Evolutionary conservation across 345 rosid genomes (phyloP).

Genomic region (Moricandia arvensis): DNA sequence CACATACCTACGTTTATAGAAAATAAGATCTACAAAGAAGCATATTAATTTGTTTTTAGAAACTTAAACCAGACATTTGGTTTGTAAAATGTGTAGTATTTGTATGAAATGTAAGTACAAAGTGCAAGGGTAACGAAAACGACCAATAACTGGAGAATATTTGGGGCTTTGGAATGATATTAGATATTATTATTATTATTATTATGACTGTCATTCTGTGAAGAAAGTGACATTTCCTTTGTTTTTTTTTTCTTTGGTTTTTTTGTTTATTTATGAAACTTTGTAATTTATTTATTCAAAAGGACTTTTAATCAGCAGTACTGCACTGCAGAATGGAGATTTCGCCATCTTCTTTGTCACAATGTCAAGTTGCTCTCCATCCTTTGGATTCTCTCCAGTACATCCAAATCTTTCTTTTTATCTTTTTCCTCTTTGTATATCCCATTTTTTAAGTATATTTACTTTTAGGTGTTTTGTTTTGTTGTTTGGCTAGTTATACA

Average conservation of each 20-base stretch:
- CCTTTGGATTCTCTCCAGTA: conserved; percentile 30
- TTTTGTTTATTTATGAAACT: neutral
- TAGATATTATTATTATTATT: conserved; percentile 7
- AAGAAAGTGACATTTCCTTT: conserved; percentile 40
- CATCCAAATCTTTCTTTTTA: conserved; percentile 23
- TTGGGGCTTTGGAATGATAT: conserved; percentile 30
- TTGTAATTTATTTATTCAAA: conserved; percentile 8
- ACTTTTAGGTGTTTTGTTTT: neutral
- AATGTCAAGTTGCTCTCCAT: conserved; percentile 35
- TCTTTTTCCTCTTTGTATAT: conserved; percentile 8
- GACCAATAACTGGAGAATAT: conserved; percentile 39
- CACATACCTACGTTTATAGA: neutral
- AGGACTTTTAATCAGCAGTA: neutral
- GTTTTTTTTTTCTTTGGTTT: neutral
- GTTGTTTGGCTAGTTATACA: neutral
- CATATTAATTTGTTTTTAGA: neutral
- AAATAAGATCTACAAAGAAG: neutral
- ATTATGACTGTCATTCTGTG: conserved; percentile 28
- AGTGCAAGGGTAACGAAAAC: conserved; percentile 15
- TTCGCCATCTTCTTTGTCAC: conserved; percentile 40
- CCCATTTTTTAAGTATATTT: neutral
- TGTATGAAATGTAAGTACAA: neutral
- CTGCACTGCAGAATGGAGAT: conserved; percentile 36
- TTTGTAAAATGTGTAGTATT: neutral
- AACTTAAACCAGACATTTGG: neutral